These are phyloP conservation scores for Amaranthus hypochondriacus DNA, from an alignment of 148 eudicot genomes.

Conservation along the genomic window DNA sequence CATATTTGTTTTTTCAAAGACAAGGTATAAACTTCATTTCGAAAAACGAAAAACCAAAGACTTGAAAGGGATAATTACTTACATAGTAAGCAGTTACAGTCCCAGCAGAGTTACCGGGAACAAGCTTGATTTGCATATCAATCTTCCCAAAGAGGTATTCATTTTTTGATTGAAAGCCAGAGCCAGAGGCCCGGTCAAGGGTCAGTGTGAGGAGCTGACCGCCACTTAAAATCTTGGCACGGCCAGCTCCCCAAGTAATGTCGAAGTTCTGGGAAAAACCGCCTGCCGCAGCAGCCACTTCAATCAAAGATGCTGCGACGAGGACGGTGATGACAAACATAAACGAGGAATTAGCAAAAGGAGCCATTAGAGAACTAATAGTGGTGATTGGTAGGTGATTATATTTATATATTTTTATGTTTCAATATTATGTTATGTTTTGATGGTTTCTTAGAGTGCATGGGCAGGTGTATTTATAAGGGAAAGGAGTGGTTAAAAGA, in stretches of 20 bases:
- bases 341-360: not conserved
- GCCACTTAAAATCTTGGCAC: slow-evolving; percentile 23
- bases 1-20: not conserved
- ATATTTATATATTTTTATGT: not conserved
- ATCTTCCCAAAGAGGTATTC: slow-evolving; percentile 29
- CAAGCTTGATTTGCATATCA: slow-evolving; percentile 28
- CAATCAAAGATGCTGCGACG: slow-evolving; percentile 12
- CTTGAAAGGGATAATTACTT: not conserved
- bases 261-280: slow-evolving; percentile 21
- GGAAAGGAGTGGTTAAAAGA: not conserved
- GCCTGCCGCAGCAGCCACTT: slow-evolving; percentile 6
- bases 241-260: slow-evolving; percentile 30
- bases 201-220: slow-evolving; percentile 29
- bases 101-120: slow-evolving; percentile 30
- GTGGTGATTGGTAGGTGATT: not conserved
- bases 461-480: slow-evolving; percentile 1
- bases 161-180: slow-evolving; percentile 26
- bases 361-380: not conserved
- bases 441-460: not conserved
- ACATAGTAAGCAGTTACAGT: slow-evolving; percentile 31
- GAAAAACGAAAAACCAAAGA: no score
- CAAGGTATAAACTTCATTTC: not conserved
- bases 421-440: not conserved
- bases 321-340: not conserved
- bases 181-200: slow-evolving; percentile 25